Conservation (phyloP, 371 early-diverging fungal species). For the Mucor racemosus region DNA sequence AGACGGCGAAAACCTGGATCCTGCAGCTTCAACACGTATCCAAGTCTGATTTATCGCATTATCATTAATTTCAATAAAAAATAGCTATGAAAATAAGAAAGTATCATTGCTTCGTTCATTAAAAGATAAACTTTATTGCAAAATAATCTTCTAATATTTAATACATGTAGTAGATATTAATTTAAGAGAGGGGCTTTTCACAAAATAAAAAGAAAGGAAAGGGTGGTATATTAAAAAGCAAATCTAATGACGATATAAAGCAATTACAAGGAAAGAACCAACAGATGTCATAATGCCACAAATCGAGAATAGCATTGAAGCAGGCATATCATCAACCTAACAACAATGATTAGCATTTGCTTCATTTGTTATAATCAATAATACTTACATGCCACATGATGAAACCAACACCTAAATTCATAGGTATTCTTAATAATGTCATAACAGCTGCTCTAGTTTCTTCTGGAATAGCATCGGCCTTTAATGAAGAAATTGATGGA, state of each 20-base stretch:
- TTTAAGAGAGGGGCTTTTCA: not conserved
- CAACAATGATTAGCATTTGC: not conserved
- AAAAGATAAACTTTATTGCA: too few relatives aligned
- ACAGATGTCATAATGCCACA: slow-evolving; percentile 31
- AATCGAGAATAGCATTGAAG: slow-evolving; percentile 25
- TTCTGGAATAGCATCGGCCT: slow-evolving; percentile 74
- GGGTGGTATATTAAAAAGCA: not conserved
- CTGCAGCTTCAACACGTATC: too few relatives aligned
- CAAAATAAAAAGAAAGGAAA: not conserved
- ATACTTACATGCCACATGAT: slow-evolving; percentile 64
- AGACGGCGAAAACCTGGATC: too few relatives aligned
- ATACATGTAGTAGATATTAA: not conserved
- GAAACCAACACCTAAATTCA: slow-evolving; percentile 77
- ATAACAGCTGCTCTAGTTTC: slow-evolving; percentile 76
- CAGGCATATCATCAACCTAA: slow-evolving; percentile 29
- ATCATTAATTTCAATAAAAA: too few relatives aligned
- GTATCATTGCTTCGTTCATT: too few relatives aligned
- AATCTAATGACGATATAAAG: slow-evolving; percentile 24
- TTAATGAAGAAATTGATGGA: slow-evolving; percentile 71
- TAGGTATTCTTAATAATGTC: slow-evolving; percentile 77
- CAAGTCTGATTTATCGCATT: too few relatives aligned
- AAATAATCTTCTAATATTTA: too few relatives aligned
- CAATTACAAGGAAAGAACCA: slow-evolving; percentile 21
- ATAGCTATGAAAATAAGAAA: too few relatives aligned
- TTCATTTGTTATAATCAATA: not conserved